Percentiles rank a stretch among this genome's conserved stretches.
These are phyloP conservation scores for Diplocarpon rosae DNA, from an alignment of 2,329 filamentous ascomycete species.

Conservation along the genomic window DNA sequence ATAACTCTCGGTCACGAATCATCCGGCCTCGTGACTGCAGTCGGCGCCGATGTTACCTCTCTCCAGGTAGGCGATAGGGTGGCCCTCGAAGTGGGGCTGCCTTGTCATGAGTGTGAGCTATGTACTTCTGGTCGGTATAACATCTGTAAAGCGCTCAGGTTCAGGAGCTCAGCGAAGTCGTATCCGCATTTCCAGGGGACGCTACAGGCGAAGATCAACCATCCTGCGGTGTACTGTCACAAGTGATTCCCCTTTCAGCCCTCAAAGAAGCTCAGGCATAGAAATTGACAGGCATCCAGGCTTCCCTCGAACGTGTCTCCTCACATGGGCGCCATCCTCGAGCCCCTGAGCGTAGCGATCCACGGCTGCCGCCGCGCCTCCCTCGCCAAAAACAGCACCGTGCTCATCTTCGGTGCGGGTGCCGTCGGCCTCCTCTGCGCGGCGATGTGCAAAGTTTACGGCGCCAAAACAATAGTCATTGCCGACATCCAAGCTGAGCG, in stretches of 20 bases:
- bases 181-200: constrained; percentile 29
- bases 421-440: constrained; percentile 63
- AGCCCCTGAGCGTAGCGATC: constrained; percentile 81
- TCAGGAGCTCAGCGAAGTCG: constrained; percentile 28
- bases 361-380: constrained; percentile 76
- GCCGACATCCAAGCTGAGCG: constrained; percentile 87
- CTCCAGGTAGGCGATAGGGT: constrained; percentile 82
- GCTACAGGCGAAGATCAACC: constrained; percentile 50
- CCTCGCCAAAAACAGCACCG: constrained; percentile 69
- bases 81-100: constrained; percentile 86
- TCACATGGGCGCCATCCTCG: constrained; percentile 81
- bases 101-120: constrained; percentile 80
- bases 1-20: constrained; percentile 94
- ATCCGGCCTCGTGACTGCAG: constrained; percentile 69
- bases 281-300: constrained; percentile 14
- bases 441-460: constrained; percentile 47
- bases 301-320: constrained; percentile 62
- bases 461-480: constrained; percentile 80
- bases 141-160: constrained; percentile 57
- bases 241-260: constrained; percentile 36
- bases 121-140: constrained; percentile 91
- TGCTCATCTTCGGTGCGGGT: constrained; percentile 83
- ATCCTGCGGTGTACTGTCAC: constrained; percentile 92
- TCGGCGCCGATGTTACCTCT: constrained; percentile 64
- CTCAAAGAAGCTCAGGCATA: neutral